Evolutionary conservation across 2,329 filamentous ascomycete genomes (phyloP), one percentile per base, ranked within the genome.

Genomic region (Aureobasidium sp.): DNA sequence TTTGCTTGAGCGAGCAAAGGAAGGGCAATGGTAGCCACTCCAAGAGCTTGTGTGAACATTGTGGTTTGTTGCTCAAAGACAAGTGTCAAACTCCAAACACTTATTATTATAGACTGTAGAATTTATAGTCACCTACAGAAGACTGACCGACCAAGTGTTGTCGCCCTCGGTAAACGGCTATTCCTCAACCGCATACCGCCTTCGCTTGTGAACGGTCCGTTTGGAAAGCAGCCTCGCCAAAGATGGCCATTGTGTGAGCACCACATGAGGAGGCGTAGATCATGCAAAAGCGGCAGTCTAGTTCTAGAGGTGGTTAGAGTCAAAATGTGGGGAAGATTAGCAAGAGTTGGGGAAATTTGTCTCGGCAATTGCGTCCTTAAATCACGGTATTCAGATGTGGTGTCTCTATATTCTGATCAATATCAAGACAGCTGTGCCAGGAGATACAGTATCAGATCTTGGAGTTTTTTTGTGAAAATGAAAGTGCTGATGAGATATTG

Each of bases 1-100:
- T 34, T 48, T 6, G 51, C 51, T 24, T 42, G n/a, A 5, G 30
- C 25, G 14, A 47, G 25, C 11, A 56, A 45, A 27, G 51, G 39
- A 1, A 54, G 30, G 16, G 53, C 10, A 10, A 44, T n/a, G 27
- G 19, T 24, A 19, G 14, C 24, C 11, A 52, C 40, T 34, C 34
- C 54, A 21, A 49, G 45, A 19, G 32, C 39, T 14, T 38, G 32
- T 1, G 34, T 38, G n/a, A 27, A n/a, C 45, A 49, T 49, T 8
- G n/a, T 39, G 2, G 12, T 16, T 37, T 19, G 17, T 6, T 2
- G n/a, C 1, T 14, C 16, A 14, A 32, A 45, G 19, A 11, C 2
- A 30, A n/a, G n/a, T n/a, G n/a, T n/a, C n/a, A n/a, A n/a, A n/a
- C n/a, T n/a, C n/a, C n/a, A n/a, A 5, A 4, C 6, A 21, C 16